Evolutionary conservation across 2,329 filamentous ascomycete species (phyloP), one percentile per base, ranked within the genome.

Genomic region (Dactylellina cionopaga): DNA sequence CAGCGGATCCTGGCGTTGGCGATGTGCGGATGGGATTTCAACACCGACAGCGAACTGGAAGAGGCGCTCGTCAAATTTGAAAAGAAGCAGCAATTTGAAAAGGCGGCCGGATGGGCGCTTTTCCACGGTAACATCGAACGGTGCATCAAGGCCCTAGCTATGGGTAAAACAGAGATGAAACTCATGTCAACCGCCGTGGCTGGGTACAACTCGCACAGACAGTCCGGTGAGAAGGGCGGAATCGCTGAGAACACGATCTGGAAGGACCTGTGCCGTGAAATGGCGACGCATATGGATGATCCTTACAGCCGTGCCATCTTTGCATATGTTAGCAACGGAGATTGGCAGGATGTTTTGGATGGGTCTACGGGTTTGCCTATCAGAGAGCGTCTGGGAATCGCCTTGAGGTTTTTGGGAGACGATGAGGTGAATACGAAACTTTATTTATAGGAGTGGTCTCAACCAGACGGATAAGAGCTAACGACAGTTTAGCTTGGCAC

Each of bases 251-350:
- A 83, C 54, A 80, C 82, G 35, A 82, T 83, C 37, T 85, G 85
- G 77, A 82, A 83, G 49, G 82, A 84, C 66, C 81, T 85, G 76
- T 85, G 84, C 64, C 76, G 80, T 11, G 85, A 83, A 81, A 85
- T 86, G 83, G 81, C 83, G 13, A 83, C 84, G 63, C 83, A 85
- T 76, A 83, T 89, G 72, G 88, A 89, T 0, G 90, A 95, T 76
- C 89, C 91, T 0, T 94, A 93, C 78, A 85, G 95, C 22, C 89
- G 91, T 62, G 91, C 90, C 4, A 89, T 95, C 49, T 91, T 92
- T 22, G 88, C 89, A 2, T 88, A 91, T 75, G 90, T 95, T 72
- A 88, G 89, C 7, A 91, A 88, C 0, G 89, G 89, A 3, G 86
- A 92, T 78, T 95, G 92, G 92, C 83, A 85, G 15, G 85, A 86